These are phyloP conservation scores for Neurospora tetrasperma DNA, from an alignment of 495 filamentous ascomycete species.

Conservation along the genomic window DNA sequence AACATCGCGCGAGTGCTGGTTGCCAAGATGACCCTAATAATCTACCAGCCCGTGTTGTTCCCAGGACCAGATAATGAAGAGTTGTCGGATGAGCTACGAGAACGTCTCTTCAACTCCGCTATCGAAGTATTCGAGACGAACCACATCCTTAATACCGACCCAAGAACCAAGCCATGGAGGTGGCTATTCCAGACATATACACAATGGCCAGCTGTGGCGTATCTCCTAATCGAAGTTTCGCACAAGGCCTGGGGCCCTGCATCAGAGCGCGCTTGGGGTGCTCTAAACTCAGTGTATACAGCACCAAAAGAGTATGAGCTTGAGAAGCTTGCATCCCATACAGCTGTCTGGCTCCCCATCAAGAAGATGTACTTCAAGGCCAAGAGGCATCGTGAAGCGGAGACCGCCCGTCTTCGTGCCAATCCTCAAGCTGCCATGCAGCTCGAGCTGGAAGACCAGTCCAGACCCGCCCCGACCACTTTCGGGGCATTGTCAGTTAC, in stretches of 20 bases:
- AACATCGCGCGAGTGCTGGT: slow-evolving; percentile 60
- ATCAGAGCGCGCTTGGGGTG: slow-evolving; percentile 74
- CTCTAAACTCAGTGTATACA: slow-evolving; percentile 52
- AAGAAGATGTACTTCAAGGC: slow-evolving; percentile 63
- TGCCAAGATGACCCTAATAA: slow-evolving; percentile 46
- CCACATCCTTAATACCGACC: slow-evolving; percentile 49
- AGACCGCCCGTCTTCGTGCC: slow-evolving; percentile 31
- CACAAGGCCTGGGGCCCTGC: slow-evolving; percentile 53
- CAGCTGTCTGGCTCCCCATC: slow-evolving; percentile 65
- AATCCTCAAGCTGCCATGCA: slow-evolving; percentile 31
- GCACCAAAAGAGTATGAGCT: slow-evolving; percentile 43
- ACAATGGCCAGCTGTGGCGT: slow-evolving; percentile 74
- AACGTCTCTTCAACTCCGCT: slow-evolving; percentile 62
- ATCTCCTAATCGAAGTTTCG: slow-evolving; percentile 66
- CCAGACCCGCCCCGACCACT: slow-evolving; percentile 21
- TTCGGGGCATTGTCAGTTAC: slow-evolving; percentile 30
- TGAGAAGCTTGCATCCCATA: slow-evolving; percentile 36
- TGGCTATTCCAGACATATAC: slow-evolving; percentile 79
- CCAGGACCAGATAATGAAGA: slow-evolving; percentile 30
- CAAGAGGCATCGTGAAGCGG: slow-evolving; percentile 39
- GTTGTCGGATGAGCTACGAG: slow-evolving; percentile 48
- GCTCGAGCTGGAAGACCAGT: slow-evolving; percentile 31
- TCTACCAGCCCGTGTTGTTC: slow-evolving; percentile 42
- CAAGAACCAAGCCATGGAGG: slow-evolving; percentile 53
- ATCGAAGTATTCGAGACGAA: slow-evolving; percentile 70